Base-by-base conservation (phyloP, 1,139 yeast genomes). In the Diutina mesorugosa region DNA sequence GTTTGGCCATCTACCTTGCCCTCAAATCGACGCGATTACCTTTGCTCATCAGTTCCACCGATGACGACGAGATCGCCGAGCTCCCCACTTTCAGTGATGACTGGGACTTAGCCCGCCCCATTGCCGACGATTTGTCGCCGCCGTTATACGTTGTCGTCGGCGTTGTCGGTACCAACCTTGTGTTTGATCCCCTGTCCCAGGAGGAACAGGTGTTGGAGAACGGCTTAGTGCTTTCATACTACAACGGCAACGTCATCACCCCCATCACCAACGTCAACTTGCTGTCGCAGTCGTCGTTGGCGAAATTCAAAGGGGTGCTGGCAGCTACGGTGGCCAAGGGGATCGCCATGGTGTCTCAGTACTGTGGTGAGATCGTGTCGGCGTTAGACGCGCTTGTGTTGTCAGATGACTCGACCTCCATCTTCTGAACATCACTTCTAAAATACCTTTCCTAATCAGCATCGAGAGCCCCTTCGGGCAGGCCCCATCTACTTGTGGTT, bases 61-160 rank as follows among this genome's bases (percentile, higher is more conserved):
- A 81, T 59, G 83, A 78, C 62, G 74, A 71, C 52, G 81, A 79
- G 56, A 70, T 87, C 18, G 96, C 88, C 65, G 97, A 90, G 68
- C 84, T 88, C 61, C 98, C 98, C 1, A 88, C 90, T 0, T 91
- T 91, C 65, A 85, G 91, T 52, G 97, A 90, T 64, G 96, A 84
- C 66, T 91, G 87, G 93, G 86, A 77, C 64, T 69, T 87, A 46
- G 73, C 79, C 2, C 71, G 69, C 5, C 60, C 65, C 12, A 61
- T 64, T 53, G 64, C 66, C 50, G 65, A 65, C 6, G 60, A 58
- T 2, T 81, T 81, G 70, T 76, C 77, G 55, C 95, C 96, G 1
- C 96, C 97, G 0, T 71, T 91, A 29, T 73, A 88, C 53, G 81
- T 91, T 60, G 80, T 91, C 0, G 69, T 88, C 50, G 96, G 96